Evolutionary conservation across 176 grass and related monocot species (phyloP), one percentile per base, ranked within the genome.

Genomic region (Zea mays): DNA sequence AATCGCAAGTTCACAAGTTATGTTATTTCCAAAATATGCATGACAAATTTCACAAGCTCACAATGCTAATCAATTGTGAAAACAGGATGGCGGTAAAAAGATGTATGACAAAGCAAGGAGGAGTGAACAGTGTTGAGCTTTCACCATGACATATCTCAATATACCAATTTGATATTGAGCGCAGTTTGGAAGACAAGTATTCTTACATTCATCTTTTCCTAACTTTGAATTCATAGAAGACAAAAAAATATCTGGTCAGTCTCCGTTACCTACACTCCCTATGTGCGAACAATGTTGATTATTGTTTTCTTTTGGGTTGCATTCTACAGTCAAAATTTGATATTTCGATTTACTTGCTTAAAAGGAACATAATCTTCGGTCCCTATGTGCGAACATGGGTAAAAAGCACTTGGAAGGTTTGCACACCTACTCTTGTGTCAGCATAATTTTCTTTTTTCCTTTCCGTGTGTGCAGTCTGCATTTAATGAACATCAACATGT

Each of bases 51-150:
- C 7, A 19, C 52, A 56, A 56, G 17, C 7, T 56, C 7, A 8
- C 7, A 56, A 19, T 56, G 15, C 10, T 46, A 56, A 81, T 65
- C 38, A 46, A 70, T 54, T 12, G 40, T 27, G 6, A 61, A 40
- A 71, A 16, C 40, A 97, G 95, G 91, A 94, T 27, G 91, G 95
- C 15, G 95, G 95, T 39, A 91, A 97, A 89, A 97, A 86, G 82
- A 88, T 97, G 89, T 98, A 98, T 72, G 95, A 92, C 17, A 94
- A 94, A 83, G 95, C 95, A 83, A 98, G 95, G 64, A 90, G 85
- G 75, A 91, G 95, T 57, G 89, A 87, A 92, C 79, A 51, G 46
- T 98, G 21, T 27, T 27, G 95, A 98, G 85, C 85, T 98, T 73
- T 69, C 95, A 83, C 91, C 95, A 64, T 90, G 91, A 67, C 80